Base-by-base conservation (phyloP, 805 yeast genomes). In the Sugiyamaella lignohabitans region DNA sequence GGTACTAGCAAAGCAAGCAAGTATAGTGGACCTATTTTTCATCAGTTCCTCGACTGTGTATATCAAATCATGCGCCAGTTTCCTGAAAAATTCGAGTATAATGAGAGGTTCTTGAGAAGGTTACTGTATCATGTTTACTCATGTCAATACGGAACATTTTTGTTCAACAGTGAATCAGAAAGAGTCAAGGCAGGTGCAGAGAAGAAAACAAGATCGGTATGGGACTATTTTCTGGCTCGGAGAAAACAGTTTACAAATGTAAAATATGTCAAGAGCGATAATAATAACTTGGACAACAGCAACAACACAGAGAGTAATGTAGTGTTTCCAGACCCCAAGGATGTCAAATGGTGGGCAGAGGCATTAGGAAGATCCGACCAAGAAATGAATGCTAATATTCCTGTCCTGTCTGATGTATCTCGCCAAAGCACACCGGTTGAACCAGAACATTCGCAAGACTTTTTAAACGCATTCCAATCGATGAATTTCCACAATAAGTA, bases 61-160 rank as follows among this genome's bases (percentile, higher is more conserved):
- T 88, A 82, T 62, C 98, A 93, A 60, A 60, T 91, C 17, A 63
- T 75, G 43, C 64, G 79, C 5, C 95, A 87, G 59, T 73, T 77
- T 54, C 95, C 96, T 0, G 58, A 67, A 1, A 66, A 70, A 40
- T 93, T 93, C 63, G 96, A 91, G 65, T 89, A 82, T 65, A 88
- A 89, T 59, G 96, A 89, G 62, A 67, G 96, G 44, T 87, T 93
- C 57, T 63, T 93, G 53, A 76, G 96, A 54, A 68, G 98, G 43
- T 68, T 93, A 47, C 73, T 87, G 18, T 93, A 93, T 61, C 98
- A 93, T 62, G 68, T 84, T 42, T 87, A 88, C 59, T 86, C 97
- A 1, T 88, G 98, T 57, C 98, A 93, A 63, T 93, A 88, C 64
- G 98, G 98, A 2, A 80, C 95, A 1, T 93, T 93, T 57, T 62